Conservation (phyloP, 352 stramenopile species). For the Phytophthora syringae region DNA sequence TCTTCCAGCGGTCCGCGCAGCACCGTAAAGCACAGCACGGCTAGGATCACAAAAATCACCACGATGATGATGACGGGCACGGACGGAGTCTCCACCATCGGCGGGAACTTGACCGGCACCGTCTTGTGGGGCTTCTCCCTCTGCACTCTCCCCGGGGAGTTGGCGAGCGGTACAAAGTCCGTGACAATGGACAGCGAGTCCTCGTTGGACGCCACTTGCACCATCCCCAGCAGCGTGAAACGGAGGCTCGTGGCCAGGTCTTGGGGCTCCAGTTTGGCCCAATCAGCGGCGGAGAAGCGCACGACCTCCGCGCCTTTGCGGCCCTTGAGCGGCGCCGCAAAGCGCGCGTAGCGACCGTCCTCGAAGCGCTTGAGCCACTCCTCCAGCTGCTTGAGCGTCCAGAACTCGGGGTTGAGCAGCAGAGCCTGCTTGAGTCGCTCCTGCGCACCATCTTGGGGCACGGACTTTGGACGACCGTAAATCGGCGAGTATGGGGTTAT, state of each 20-base stretch:
- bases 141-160: slow-evolving; percentile 25
- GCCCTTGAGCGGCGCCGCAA: slow-evolving; percentile 57
- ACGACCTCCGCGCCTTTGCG: slow-evolving; percentile 74
- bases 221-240: slow-evolving; percentile 88
- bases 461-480: slow-evolving; percentile 1
- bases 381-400: slow-evolving; percentile 80
- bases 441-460: slow-evolving; percentile 58
- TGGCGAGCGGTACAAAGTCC: slow-evolving; percentile 68
- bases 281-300: slow-evolving; percentile 66
- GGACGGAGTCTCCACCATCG: slow-evolving; percentile 81
- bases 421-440: slow-evolving; percentile 71
- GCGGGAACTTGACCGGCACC: slow-evolving; percentile 77
- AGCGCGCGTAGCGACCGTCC: slow-evolving; percentile 65
- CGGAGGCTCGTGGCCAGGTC: slow-evolving; percentile 80
- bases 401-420: slow-evolving; percentile 81
- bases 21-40: slow-evolving; percentile 80
- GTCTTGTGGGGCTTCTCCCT: slow-evolving; percentile 19
- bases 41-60: slow-evolving; percentile 58
- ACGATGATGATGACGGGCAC: slow-evolving; percentile 55
- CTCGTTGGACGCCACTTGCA: slow-evolving; percentile 75
- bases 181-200: slow-evolving; percentile 77
- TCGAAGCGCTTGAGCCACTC: slow-evolving; percentile 82
- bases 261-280: slow-evolving; percentile 60
- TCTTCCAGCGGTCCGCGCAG: slow-evolving; percentile 63
- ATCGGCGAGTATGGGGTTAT: slow-evolving; percentile 3